Evolutionary conservation across 108 stramenopile genomes (phyloP), one percentile per base, ranked within the genome.

Genomic region (Nitzschia sp.): DNA sequence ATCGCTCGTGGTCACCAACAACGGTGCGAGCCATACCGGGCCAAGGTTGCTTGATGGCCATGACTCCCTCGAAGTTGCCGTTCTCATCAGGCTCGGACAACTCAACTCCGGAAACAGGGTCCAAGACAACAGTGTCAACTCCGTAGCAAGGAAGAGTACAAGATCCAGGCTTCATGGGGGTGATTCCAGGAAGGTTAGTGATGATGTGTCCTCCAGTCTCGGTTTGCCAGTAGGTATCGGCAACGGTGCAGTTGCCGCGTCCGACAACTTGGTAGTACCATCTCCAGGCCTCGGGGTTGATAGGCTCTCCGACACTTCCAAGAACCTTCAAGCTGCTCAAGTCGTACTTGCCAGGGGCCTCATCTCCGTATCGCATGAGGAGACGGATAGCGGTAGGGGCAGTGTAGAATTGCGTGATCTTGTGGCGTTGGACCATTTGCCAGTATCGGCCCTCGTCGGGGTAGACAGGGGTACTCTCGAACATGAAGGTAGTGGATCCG

Each of bases 201-300:
- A 93, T 80, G 26, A 99, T 77, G 66, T 97, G 96, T 26, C 97
- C 98, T 21, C 98, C 98, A 8, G 98, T 99, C 74, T 99, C 98
- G 17, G 98, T 99, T 84, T 92, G 89, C 98, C 98, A 99, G 79
- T 95, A 99, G n/a, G 98, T 99, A 79, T 99, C 98, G 8, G 96
- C 96, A 12, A 97, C 86, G 52, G 96, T 82, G 71, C 96, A 97
- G 20, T 82, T 62, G 53, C 70, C 65, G 38, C 90, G 81, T 21
- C 96, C 98, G 64, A 97, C 93, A 53, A 86, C 83, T 59, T 97
- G 87, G 77, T 89, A 94, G 74, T 98, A 99, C 98, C 98, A 99
- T 42, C 89, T 75, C 96, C 97, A 99, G 26, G 98, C 98, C 75
- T 96, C 97, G 6, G 98, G 98, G 66, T 99, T 99, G 88, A 99